Percentiles rank a stretch among this genome's conserved stretches.
phyloP scores from a whole-genome alignment of 2,329 filamentous ascomycete species.

The Microascus cirrosus region DNA sequence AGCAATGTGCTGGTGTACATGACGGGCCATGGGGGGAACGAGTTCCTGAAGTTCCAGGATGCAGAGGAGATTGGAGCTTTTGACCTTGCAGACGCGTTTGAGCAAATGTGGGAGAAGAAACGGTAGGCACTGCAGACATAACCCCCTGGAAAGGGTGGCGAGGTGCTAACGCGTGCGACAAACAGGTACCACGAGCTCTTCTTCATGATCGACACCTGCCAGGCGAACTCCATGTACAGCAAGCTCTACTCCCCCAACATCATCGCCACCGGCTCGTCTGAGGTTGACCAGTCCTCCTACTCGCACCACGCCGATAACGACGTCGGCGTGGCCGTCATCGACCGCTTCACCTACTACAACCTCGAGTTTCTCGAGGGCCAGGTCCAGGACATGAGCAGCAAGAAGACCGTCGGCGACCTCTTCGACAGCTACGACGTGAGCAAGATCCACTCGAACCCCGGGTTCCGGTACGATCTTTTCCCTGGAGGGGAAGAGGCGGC shows the following conservation, averaged over 20 bases:
- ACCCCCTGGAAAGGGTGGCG: not conserved
- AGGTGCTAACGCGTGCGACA: not conserved
- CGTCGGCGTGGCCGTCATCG: constrained; percentile 94
- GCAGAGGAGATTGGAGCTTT: constrained; percentile 95
- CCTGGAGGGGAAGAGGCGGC: constrained; percentile 69
- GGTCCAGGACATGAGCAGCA: constrained; percentile 73
- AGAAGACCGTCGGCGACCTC: constrained; percentile 82
- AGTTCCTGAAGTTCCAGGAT: constrained; percentile 97
- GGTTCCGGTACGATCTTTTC: constrained; percentile 93
- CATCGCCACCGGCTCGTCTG: constrained; percentile 91
- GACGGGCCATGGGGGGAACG: constrained; percentile 96
- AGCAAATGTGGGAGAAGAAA: constrained; percentile 99
- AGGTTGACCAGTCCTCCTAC: constrained; percentile 92
- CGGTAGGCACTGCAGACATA: constrained; percentile 34
- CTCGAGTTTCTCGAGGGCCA: constrained; percentile 91
- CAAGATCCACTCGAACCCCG: constrained; percentile 89
- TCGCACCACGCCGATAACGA: constrained; percentile 97
- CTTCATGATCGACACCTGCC: constrained; percentile 99
- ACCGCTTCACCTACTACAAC: constrained; percentile 97
- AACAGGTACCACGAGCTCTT: constrained; percentile 84
- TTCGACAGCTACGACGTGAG: constrained; percentile 94
- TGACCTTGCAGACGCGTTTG: constrained; percentile 92
- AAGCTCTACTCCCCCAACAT: constrained; percentile 98
- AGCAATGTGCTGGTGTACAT: constrained; percentile 98
- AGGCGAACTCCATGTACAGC: constrained; percentile 98